phyloP scores from a whole-genome alignment of 2,329 filamentous ascomycete species.

The Macrophomina tecta region DNA sequence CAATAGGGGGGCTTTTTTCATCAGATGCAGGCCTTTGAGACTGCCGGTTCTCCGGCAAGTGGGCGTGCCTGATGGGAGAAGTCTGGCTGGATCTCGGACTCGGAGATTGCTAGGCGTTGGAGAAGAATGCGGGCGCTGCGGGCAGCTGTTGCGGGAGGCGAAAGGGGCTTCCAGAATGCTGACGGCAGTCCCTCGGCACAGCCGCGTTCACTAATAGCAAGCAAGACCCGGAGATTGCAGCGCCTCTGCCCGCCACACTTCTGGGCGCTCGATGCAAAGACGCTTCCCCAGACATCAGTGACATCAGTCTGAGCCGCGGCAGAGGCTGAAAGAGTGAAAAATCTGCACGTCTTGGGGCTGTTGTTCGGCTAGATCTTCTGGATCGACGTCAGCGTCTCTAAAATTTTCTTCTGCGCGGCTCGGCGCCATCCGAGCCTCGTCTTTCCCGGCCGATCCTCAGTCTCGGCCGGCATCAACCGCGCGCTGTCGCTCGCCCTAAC shows the following conservation, averaged over 20 bases:
- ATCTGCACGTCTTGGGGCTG: slow-evolving; percentile 17
- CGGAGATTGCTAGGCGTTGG: slow-evolving; percentile 15
- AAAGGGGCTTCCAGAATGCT: slow-evolving; percentile 19
- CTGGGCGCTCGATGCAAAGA: not conserved
- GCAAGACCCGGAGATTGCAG: slow-evolving; percentile 8
- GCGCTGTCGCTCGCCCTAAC: not conserved
- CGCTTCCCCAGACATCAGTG: slow-evolving; percentile 1
- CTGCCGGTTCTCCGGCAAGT: slow-evolving; percentile 22
- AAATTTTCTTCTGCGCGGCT: slow-evolving; percentile 21
- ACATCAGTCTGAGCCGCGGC: not conserved
- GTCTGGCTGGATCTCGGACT: slow-evolving; percentile 24
- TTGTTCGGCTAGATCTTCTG: slow-evolving; percentile 3
- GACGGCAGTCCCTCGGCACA: not conserved
- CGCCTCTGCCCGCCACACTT: not conserved
- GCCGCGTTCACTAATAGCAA: slow-evolving; percentile 14
- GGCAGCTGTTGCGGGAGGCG: not conserved
- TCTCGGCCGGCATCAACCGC: slow-evolving; percentile 24
- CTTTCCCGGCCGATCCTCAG: slow-evolving; percentile 22
- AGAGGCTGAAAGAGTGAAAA: not conserved
- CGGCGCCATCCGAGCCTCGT: slow-evolving; percentile 21
- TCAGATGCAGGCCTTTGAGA: slow-evolving; percentile 20
- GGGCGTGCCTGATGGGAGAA: slow-evolving; percentile 6
- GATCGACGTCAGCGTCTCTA: slow-evolving; percentile 27
- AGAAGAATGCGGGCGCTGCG: not conserved
- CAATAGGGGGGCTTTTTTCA: not conserved